Evolutionary conservation across 2,329 filamentous ascomycete species (phyloP).

Genomic region (Penicillium hordei): DNA sequence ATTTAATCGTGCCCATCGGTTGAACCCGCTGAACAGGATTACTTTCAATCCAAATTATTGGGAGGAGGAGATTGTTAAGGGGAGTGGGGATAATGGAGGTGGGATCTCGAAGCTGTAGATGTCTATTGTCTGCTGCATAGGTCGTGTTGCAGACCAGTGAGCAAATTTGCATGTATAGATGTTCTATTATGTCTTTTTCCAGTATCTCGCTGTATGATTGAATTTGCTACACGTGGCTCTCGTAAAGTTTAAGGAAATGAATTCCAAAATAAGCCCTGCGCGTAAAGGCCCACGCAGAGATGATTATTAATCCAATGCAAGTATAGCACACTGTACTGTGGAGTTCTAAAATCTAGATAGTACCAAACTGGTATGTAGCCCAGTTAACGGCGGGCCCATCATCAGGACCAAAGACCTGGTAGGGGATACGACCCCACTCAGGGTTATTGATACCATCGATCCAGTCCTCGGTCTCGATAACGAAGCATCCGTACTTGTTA

Average conservation of each 20-base stretch:
- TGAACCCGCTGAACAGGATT: conserved; percentile 52
- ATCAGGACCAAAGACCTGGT: conserved; percentile 44
- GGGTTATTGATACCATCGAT: conserved; percentile 93
- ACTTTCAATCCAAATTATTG: conserved; percentile 49
- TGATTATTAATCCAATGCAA: neutral
- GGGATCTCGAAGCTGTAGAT: conserved; percentile 20
- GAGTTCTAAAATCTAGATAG: conserved; percentile 25
- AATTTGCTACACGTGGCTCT: neutral
- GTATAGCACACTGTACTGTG: neutral
- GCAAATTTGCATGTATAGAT: neutral
- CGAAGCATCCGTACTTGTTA: conserved; percentile 75
- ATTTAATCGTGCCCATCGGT: conserved; percentile 51
- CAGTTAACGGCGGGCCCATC: conserved; percentile 44
- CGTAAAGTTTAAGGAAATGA: neutral
- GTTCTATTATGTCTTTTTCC: neutral
- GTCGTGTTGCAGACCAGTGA: neutral
- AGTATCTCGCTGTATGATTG: neutral
- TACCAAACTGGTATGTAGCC: conserved; percentile 48
- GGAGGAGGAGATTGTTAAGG: conserved; percentile 30
- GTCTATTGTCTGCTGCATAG: neutral
- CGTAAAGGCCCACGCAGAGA: neutral
- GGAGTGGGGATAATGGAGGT: conserved; percentile 15
- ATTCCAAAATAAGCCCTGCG: neutral
- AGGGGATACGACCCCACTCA: conserved; percentile 68
- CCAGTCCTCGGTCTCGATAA: conserved; percentile 90